Evolutionary conservation across 352 stramenopile species (phyloP).

Genomic region (Phytopythium aichiense): DNA sequence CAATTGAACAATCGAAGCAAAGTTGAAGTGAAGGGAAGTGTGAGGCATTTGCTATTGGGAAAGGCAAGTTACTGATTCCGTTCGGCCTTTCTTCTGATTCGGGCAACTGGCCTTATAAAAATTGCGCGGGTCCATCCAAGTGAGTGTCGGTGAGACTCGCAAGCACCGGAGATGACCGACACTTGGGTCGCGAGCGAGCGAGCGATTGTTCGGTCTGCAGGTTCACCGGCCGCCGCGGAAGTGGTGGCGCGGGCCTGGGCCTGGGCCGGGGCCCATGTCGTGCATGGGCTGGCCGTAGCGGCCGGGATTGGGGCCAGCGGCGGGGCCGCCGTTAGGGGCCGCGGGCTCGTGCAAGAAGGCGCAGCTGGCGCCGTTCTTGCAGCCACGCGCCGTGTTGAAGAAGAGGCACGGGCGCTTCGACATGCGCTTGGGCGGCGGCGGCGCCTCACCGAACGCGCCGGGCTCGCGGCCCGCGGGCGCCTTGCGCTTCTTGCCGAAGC

Average conservation of each 20-base stretch:
- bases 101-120: neutral
- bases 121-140: neutral
- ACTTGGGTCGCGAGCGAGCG: neutral
- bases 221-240: slow-evolving; percentile 57
- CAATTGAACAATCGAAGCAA: too few species aligned
- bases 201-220: neutral
- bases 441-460: slow-evolving; percentile 27
- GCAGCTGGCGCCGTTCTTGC: slow-evolving; percentile 68
- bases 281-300: slow-evolving; percentile 36
- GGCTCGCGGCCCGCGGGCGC: slow-evolving; percentile 28
- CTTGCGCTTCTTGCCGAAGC: slow-evolving; percentile 25
- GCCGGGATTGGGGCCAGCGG: slow-evolving; percentile 4
- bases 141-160: too few species aligned
- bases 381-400: slow-evolving; percentile 58
- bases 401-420: slow-evolving; percentile 63
- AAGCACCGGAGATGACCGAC: neutral
- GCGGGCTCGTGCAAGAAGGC: slow-evolving; percentile 61
- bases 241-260: slow-evolving; percentile 14
- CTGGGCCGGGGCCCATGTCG: slow-evolving; percentile 21
- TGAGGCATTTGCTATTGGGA: too few species aligned
- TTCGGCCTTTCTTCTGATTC: neutral
- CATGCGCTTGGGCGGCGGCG: slow-evolving; percentile 36
- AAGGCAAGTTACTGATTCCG: too few species aligned
- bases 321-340: neutral
- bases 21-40: too few species aligned